A percentile compares a stretch with the other conserved stretches of the same genome.
Conservation (phyloP, 2,329 filamentous ascomycete genomes). For the Cadophora malorum region DNA sequence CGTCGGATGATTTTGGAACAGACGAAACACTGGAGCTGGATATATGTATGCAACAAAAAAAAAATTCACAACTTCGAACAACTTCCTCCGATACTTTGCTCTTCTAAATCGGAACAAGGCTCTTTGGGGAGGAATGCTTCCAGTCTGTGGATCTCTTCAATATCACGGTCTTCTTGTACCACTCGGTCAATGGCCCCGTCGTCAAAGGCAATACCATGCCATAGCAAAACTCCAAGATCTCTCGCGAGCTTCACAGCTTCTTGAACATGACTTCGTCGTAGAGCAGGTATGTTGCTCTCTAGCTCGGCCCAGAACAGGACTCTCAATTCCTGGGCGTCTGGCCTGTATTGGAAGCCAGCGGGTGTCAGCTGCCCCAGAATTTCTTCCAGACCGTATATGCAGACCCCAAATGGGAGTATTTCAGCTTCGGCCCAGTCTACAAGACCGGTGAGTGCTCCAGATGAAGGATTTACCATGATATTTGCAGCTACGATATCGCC, state of each 20-base stretch:
- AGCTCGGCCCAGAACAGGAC: constrained; percentile 56
- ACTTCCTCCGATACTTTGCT: neutral
- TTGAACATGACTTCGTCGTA: constrained; percentile 37
- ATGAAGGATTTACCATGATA: constrained; percentile 56
- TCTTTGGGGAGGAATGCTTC: constrained; percentile 43
- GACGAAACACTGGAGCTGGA: neutral
- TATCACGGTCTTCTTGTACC: constrained; percentile 58
- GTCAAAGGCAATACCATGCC: constrained; percentile 70
- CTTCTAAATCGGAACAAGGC: neutral
- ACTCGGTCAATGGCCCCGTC: constrained; percentile 63
- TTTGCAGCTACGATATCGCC: constrained; percentile 66
- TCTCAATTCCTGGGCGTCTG: constrained; percentile 52
- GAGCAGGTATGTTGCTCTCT: constrained; percentile 46
- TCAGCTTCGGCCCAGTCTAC: constrained; percentile 72
- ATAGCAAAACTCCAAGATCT: constrained; percentile 63
- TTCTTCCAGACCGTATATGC: constrained; percentile 66
- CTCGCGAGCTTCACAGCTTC: constrained; percentile 52
- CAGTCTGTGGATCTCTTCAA: constrained; percentile 59
- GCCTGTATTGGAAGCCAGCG: constrained; percentile 50
- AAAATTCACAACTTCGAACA: neutral
- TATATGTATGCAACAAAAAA: neutral
- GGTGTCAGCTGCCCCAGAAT: constrained; percentile 56
- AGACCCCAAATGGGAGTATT: constrained; percentile 63
- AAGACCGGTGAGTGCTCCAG: constrained; percentile 57
- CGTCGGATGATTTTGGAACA: neutral